phyloP scores from a whole-genome alignment of 1,139 yeast genomes.

The Candida sojae region DNA sequence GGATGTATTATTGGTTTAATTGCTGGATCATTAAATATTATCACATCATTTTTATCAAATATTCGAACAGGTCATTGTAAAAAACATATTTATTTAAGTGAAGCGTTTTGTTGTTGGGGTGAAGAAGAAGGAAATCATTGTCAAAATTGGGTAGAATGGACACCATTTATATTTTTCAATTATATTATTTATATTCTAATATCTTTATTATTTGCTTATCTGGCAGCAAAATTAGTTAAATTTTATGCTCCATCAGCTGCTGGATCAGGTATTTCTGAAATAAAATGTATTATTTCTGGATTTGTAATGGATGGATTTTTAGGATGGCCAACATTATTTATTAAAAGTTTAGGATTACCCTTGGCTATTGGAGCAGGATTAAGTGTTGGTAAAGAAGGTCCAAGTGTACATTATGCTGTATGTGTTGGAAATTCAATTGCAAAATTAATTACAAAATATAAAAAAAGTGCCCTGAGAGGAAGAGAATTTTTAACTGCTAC shows the following conservation, averaged over 20 bases:
- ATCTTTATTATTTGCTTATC: conserved; percentile 61
- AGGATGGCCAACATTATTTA: conserved; percentile 67
- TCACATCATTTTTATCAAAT: conserved; percentile 86
- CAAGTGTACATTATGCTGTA: conserved; percentile 83
- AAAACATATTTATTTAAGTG: conserved; percentile 67
- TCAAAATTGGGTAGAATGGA: conserved; percentile 59
- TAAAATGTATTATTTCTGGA: conserved; percentile 93
- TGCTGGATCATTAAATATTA: conserved; percentile 78
- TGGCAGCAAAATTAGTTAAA: conserved; percentile 70
- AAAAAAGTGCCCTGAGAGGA: conserved; percentile 49
- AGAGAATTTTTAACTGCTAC: conserved; percentile 71
- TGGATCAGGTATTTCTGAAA: conserved; percentile 96
- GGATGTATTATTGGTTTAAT: conserved; percentile 79
- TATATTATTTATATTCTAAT: conserved; percentile 61
- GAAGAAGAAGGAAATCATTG: conserved; percentile 50
- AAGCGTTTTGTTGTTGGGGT: conserved; percentile 82
- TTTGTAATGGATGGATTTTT: conserved; percentile 80
- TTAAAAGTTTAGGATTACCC: conserved; percentile 82
- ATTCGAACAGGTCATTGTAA: conserved; percentile 78
- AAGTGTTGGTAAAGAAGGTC: conserved; percentile 84
- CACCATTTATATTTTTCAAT: conserved; percentile 41
- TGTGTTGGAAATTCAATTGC: conserved; percentile 76
- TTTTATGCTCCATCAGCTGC: conserved; percentile 87
- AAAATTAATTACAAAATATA: conserved; percentile 47
- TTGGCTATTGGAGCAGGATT: conserved; percentile 82